phyloP scores from a whole-genome alignment of 1,284 basidiomycete genomes.

The Apiotrichum akiyoshidainum region DNA sequence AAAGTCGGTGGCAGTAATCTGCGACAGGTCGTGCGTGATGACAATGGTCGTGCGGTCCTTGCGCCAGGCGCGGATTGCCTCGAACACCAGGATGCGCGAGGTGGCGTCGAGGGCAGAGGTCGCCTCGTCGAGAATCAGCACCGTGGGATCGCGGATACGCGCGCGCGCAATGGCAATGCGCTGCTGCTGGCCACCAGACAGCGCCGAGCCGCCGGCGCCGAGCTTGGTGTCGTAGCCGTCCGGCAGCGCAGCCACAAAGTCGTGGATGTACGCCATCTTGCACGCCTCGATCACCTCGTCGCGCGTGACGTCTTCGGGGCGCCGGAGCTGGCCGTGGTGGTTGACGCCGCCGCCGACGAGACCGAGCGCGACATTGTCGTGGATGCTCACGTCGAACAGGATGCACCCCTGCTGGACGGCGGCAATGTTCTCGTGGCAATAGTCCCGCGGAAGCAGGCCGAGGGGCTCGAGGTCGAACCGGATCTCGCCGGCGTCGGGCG shows the following conservation, averaged over 20 bases:
- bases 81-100: conserved; percentile 81
- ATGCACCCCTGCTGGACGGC: conserved; percentile 75
- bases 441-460: conserved; percentile 69
- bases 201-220: conserved; percentile 67
- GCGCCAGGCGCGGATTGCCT: conserved; percentile 80
- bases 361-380: conserved; percentile 86
- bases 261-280: conserved; percentile 79
- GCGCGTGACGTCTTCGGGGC: conserved; percentile 56
- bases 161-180: conserved; percentile 87
- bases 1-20: conserved; percentile 74
- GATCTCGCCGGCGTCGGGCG: conserved; percentile 61
- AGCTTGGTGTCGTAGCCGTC: conserved; percentile 83
- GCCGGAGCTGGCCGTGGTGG: conserved; percentile 29
- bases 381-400: conserved; percentile 74
- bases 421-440: conserved; percentile 68
- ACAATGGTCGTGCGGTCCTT: conserved; percentile 84
- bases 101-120: conserved; percentile 91
- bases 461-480: conserved; percentile 79
- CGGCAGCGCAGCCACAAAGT: conserved; percentile 77
- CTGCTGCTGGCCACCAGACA: conserved; percentile 93
- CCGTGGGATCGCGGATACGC: conserved; percentile 76
- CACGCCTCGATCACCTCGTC: conserved; percentile 77
- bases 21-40: conserved; percentile 91
- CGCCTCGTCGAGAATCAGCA: conserved; percentile 93
- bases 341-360: conserved; percentile 57